Evolutionary conservation across 1,139 yeast species (phyloP).

Genomic region (Geotrichum europaeum): DNA sequence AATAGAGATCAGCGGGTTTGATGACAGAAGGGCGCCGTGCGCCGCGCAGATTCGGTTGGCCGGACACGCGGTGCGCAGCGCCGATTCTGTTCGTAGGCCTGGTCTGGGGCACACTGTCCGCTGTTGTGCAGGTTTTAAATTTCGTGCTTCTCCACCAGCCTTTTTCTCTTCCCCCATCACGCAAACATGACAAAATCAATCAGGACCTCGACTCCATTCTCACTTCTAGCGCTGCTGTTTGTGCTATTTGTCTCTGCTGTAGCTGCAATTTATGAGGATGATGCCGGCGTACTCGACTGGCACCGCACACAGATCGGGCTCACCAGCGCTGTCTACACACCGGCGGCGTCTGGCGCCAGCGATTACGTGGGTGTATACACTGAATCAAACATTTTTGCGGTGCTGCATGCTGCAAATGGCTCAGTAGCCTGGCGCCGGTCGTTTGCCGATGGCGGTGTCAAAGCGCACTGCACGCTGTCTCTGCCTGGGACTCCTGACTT

Average conservation of each 20-base stretch:
- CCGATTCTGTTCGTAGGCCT: not conserved
- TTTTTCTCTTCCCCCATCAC: not conserved
- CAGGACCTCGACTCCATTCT: not conserved
- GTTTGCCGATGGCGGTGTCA: not conserved
- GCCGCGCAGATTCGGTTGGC: too few relatives aligned
- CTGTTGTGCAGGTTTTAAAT: not conserved
- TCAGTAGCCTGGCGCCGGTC: slow-evolving; percentile 24
- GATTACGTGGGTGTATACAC: slow-evolving; percentile 18
- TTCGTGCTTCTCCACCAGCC: not conserved
- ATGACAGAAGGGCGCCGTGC: not conserved
- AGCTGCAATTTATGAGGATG: slow-evolving; percentile 30
- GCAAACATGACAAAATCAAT: not conserved
- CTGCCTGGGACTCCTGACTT: not conserved
- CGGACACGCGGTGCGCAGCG: not conserved
- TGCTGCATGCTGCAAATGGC: slow-evolving; percentile 24
- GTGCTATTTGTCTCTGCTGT: not conserved
- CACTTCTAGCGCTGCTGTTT: not conserved
- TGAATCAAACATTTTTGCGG: slow-evolving; percentile 22
- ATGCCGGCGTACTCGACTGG: slow-evolving; percentile 33
- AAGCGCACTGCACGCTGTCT: not conserved
- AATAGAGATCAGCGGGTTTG: not conserved
- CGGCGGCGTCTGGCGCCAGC: slow-evolving; percentile 5
- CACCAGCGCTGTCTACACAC: slow-evolving; percentile 9
- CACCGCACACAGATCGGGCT: slow-evolving; percentile 25
- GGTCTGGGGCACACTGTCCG: not conserved